These are phyloP conservation scores for Lasiosphaeria ovina DNA, from an alignment of 495 filamentous ascomycete species.

Conservation along the genomic window DNA sequence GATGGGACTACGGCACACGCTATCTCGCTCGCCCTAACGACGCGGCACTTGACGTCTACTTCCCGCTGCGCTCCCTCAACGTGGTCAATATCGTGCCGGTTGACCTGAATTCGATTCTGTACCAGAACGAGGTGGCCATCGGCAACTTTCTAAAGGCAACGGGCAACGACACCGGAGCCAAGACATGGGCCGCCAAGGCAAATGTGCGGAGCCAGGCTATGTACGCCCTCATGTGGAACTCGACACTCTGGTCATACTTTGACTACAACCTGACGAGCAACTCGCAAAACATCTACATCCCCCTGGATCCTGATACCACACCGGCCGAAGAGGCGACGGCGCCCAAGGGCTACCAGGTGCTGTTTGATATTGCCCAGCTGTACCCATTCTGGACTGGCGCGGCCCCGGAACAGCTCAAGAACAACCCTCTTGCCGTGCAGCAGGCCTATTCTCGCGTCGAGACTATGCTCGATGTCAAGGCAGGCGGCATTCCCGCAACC, in stretches of 20 bases:
- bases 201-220: conserved; percentile 42
- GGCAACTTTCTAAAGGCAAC: conserved; percentile 32
- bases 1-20: conserved; percentile 46
- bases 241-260: conserved; percentile 46
- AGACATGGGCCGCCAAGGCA: conserved; percentile 33
- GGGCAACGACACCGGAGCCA: conserved; percentile 33
- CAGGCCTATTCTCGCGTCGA: conserved; percentile 38
- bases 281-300: conserved; percentile 40
- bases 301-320: conserved; percentile 36
- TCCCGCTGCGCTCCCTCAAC: conserved; percentile 50
- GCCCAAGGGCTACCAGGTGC: conserved; percentile 39
- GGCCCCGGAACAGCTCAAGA: conserved; percentile 40
- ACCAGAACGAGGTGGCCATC: conserved; percentile 47
- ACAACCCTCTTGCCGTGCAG: conserved; percentile 47
- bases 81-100: conserved; percentile 39
- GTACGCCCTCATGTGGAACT: conserved; percentile 49
- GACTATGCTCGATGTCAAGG: conserved; percentile 33
- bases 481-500: conserved; percentile 45
- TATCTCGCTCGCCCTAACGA: conserved; percentile 43
- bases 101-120: conserved; percentile 53
- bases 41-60: conserved; percentile 46
- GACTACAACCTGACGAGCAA: conserved; percentile 50
- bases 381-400: conserved; percentile 54
- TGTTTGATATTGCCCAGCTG: conserved; percentile 44
- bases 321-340: conserved; percentile 29